Conservation (phyloP, 352 stramenopile species). For the Globisporangium emineosum region DNA sequence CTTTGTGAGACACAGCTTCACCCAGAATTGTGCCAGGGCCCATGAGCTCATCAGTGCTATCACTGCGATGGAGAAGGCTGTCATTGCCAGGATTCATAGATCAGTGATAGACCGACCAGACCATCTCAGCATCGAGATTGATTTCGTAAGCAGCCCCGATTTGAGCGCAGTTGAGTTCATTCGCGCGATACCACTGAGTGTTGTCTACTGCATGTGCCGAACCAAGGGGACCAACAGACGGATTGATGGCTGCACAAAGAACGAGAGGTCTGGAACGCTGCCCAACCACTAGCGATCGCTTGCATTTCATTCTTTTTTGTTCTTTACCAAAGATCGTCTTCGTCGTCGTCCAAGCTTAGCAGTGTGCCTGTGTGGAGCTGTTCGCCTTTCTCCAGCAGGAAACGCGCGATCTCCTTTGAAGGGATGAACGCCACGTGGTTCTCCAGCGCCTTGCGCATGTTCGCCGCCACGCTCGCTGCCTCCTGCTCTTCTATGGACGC, state of each 20-base stretch:
- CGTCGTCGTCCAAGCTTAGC: conserved; percentile 17
- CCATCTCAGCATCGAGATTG: too few relatives aligned
- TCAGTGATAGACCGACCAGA: not conserved
- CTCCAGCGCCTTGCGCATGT: conserved; percentile 61
- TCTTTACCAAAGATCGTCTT: conserved; percentile 21
- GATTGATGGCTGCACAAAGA: not conserved
- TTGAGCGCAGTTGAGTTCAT: too few relatives aligned
- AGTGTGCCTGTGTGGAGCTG: conserved; percentile 38
- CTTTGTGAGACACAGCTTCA: not conserved
- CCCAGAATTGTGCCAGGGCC: too few relatives aligned
- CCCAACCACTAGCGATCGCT: not conserved
- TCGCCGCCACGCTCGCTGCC: conserved; percentile 23
- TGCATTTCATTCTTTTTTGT: not conserved
- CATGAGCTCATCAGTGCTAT: not conserved
- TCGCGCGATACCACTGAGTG: too few relatives aligned
- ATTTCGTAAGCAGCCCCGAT: too few relatives aligned
- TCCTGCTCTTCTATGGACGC: conserved; percentile 26
- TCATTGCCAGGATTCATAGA: not conserved
- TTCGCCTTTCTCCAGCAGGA: conserved; percentile 34
- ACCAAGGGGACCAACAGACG: too few relatives aligned
- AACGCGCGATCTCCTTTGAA: conserved; percentile 38
- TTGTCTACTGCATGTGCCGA: too few relatives aligned
- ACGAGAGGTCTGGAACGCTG: not conserved
- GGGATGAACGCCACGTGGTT: conserved; percentile 74
- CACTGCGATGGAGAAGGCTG: not conserved